These are phyloP conservation scores for Helianthus tuberosus DNA, from an alignment of 129 eudicot species.

Conservation along the genomic window DNA sequence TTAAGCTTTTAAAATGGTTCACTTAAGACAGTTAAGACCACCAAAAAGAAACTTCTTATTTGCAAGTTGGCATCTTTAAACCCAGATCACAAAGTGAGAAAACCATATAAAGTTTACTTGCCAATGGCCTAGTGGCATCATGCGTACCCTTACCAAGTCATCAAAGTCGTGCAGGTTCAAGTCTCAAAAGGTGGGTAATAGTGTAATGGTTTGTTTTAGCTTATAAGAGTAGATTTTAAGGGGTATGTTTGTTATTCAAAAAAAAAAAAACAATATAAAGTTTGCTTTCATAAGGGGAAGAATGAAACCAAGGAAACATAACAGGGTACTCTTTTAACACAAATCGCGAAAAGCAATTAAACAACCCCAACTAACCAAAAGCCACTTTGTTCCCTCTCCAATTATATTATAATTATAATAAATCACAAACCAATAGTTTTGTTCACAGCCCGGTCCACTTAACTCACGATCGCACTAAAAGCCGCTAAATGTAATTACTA, in stretches of 20 bases:
- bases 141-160: too few relatives aligned
- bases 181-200: too few relatives aligned
- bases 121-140: too few relatives aligned
- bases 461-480: slow-evolving; percentile 21
- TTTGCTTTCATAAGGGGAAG: not conserved
- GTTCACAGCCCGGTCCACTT: slow-evolving; percentile 24
- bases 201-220: too few relatives aligned
- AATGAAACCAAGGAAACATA: not conserved
- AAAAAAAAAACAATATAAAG: not conserved
- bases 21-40: not conserved
- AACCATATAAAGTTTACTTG: not conserved
- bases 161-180: too few relatives aligned
- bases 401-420: slow-evolving; percentile 6
- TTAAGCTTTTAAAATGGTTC: not conserved
- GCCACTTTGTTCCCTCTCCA: not conserved
- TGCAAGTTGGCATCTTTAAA: not conserved
- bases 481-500: slow-evolving; percentile 17
- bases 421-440: slow-evolving; percentile 18
- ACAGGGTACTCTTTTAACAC: not conserved
- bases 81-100: not conserved
- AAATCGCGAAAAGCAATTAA: slow-evolving; percentile 1
- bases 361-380: slow-evolving; percentile 11
- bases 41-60: not conserved
- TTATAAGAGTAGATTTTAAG: too few relatives aligned
- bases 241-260: not conserved